phyloP scores from a whole-genome alignment of 139 green algal species.

The Chlorella sorokiniana region DNA sequence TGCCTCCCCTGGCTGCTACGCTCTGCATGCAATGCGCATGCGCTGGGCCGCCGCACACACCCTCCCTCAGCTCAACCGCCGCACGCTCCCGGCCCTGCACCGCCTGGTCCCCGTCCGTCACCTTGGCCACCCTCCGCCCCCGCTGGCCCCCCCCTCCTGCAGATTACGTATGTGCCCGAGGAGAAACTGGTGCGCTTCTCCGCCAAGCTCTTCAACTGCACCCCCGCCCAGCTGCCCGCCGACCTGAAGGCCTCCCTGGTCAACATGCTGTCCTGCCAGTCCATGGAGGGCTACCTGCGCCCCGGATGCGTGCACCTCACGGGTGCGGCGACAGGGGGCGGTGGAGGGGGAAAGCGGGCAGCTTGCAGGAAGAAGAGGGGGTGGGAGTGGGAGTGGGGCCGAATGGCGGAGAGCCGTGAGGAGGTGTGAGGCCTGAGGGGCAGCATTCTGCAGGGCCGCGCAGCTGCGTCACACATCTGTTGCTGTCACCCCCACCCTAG shows the following conservation, averaged over 20 bases:
- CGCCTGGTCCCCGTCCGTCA: too few relatives aligned
- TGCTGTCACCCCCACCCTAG: too few relatives aligned
- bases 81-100: too few relatives aligned
- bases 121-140: neutral
- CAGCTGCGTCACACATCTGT: too few relatives aligned
- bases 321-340: neutral
- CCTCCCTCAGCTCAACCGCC: too few relatives aligned
- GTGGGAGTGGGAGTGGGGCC: neutral
- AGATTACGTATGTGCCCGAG: conserved; percentile 36
- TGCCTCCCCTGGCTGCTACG: too few relatives aligned
- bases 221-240: conserved; percentile 71
- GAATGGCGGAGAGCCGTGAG: neutral
- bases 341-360: neutral
- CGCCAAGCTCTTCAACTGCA: conserved; percentile 83
- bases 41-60: too few relatives aligned
- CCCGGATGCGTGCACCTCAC: conserved; percentile 83
- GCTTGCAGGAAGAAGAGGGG: neutral
- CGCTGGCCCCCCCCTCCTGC: neutral
- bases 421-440: too few relatives aligned
- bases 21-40: too few relatives aligned
- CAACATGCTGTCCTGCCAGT: conserved; percentile 48
- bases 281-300: conserved; percentile 74
- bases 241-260: conserved; percentile 55
- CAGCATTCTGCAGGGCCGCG: too few relatives aligned
- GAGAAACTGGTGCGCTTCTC: conserved; percentile 58